Evolutionary conservation across 208 protist genomes (phyloP), one percentile per base, ranked within the genome.

Genomic region (Crithidia expoeki): DNA sequence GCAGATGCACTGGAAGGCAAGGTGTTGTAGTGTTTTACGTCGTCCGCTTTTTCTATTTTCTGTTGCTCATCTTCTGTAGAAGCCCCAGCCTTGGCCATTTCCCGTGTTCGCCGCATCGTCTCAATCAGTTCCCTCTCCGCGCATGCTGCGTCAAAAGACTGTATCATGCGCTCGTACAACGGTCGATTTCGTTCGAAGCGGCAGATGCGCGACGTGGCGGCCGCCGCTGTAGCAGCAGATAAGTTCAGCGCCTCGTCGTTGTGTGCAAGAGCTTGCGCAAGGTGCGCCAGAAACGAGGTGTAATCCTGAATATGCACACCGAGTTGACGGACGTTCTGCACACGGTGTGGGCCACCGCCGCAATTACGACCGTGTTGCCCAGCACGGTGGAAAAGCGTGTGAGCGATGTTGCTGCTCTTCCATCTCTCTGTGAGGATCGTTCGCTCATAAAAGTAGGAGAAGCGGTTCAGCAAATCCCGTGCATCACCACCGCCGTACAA

Each of bases 231-330:
- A 21, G 38, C n/a, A 4, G 34, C 14, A 0, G 19, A 33, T 4
- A 0, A 11, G 2, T 21, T 30, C 14, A 19, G n/a, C 3, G 9
- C 49, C 16, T 30, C 61, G 7, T 55, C 47, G 9, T 12, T 9
- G 27, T 50, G 80, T 36, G 34, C 70, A 10, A 73, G 21, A 23
- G 65, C 73, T 68, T 92, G 82, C 12, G 86, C 58, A 14, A 96
- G 58, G 23, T 60, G 27, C 1, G 68, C 56, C 25, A 89, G 34
- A 32, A 96, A 78, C 52, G 61, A 71, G 2, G 88, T 53, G 34
- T 93, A 82, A 63, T 88, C 76, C 56, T 94, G 88, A 1, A 96
- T 79, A 56, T 96, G 91, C 30, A 96, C 83, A 27, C 88, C 91
- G 2, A 96, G 66, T 63, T 85, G 77, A 16, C 75, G 72, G 4